phyloP scores from a whole-genome alignment of 2,329 filamentous ascomycete genomes.

The Neonectria sp. region DNA sequence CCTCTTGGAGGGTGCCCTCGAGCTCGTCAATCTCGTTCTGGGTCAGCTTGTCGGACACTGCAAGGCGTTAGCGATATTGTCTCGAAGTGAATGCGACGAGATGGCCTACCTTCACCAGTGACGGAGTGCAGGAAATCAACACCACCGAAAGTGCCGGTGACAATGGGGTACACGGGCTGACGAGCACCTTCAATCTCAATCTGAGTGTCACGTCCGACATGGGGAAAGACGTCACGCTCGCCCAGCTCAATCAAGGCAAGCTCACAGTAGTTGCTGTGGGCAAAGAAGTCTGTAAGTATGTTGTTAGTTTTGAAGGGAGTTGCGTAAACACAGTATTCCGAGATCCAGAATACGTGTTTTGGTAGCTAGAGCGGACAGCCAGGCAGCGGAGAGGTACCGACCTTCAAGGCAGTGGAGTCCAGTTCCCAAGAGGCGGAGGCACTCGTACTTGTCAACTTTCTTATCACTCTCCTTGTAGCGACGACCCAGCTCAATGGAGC shows the following conservation, averaged over 20 bases:
- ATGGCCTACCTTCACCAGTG: constrained; percentile 71
- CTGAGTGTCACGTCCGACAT: constrained; percentile 83
- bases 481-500: constrained; percentile 85
- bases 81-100: background rate
- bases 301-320: constrained; percentile 25
- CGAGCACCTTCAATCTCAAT: constrained; percentile 78
- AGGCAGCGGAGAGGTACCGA: constrained; percentile 48
- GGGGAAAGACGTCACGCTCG: constrained; percentile 86
- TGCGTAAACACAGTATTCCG: background rate
- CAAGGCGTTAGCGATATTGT: constrained; percentile 31
- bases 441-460: constrained; percentile 86
- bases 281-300: constrained; percentile 79
- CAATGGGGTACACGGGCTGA: constrained; percentile 80
- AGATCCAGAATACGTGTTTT: background rate
- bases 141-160: constrained; percentile 94
- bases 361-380: background rate
- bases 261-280: constrained; percentile 94
- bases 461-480: constrained; percentile 73
- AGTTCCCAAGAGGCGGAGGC: constrained; percentile 88
- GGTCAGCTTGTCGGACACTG: constrained; percentile 88
- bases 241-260: constrained; percentile 90
- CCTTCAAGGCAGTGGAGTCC: constrained; percentile 90
- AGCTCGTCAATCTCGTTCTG: constrained; percentile 93
- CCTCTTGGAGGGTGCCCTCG: constrained; percentile 83
- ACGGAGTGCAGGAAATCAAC: constrained; percentile 96